Percentiles rank a stretch among this genome's conserved stretches.
phyloP scores from a whole-genome alignment of 768 basidiomycete species.

The Calocybe gangraenosa region DNA sequence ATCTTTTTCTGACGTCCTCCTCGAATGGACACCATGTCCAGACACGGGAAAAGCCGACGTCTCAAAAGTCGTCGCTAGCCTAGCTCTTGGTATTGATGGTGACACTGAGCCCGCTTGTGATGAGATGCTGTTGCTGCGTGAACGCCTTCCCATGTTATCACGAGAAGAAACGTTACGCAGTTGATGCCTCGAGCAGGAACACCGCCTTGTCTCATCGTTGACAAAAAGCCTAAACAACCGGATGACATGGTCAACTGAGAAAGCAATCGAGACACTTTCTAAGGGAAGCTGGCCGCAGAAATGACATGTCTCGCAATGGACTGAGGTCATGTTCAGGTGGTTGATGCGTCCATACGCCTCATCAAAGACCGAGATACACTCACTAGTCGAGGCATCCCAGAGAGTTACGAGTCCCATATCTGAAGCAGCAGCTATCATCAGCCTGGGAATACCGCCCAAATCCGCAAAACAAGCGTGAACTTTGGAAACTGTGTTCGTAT shows the following conservation, averaged over 20 bases:
- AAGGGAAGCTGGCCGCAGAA: conserved; percentile 66
- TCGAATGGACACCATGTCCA: conserved; percentile 72
- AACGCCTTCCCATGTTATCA: conserved; percentile 48
- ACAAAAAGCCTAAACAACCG: conserved; percentile 62
- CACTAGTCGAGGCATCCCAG: conserved; percentile 69
- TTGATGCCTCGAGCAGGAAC: conserved; percentile 57
- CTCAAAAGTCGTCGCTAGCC: conserved; percentile 46
- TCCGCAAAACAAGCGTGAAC: conserved; percentile 51
- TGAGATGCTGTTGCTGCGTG: conserved; percentile 58
- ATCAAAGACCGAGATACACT: conserved; percentile 60
- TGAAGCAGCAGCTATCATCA: conserved; percentile 60
- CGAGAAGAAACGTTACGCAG: conserved; percentile 42
- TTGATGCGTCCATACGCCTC: conserved; percentile 55
- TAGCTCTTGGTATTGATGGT: conserved; percentile 44
- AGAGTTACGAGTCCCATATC: conserved; percentile 66
- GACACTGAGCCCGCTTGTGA: conserved; percentile 39
- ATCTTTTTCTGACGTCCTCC: conserved; percentile 71
- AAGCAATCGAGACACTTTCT: conserved; percentile 62
- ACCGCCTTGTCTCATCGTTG: conserved; percentile 54
- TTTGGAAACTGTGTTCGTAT: conserved; percentile 46
- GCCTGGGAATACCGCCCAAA: conserved; percentile 43
- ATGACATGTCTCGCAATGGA: conserved; percentile 53
- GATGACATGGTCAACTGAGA: conserved; percentile 63
- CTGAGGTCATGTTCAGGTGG: conserved; percentile 55
- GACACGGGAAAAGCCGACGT: conserved; percentile 70